These are phyloP conservation scores for Yamadazyma dushanensis DNA, from an alignment of 1,139 yeast species.

Conservation along the genomic window DNA sequence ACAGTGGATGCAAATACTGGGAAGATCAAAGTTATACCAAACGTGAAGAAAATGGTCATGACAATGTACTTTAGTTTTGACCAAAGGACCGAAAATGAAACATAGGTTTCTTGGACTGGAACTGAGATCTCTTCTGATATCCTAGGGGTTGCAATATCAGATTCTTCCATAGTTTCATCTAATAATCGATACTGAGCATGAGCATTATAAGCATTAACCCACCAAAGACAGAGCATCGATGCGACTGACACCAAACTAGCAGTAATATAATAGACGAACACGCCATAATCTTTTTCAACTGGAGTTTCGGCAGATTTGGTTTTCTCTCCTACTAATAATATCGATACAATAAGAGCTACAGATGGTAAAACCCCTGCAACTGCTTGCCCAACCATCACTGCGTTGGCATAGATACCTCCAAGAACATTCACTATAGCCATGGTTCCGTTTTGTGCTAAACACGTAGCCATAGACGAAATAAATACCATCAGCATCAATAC, in stretches of 20 bases:
- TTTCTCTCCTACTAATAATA: constrained; percentile 44
- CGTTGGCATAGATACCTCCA: constrained; percentile 80
- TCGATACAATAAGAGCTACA: constrained; percentile 63
- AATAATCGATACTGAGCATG: constrained; percentile 23
- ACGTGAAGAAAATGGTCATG: constrained; percentile 69
- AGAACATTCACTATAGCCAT: constrained; percentile 83
- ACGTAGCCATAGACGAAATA: constrained; percentile 63
- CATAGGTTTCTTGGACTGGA: constrained; percentile 21
- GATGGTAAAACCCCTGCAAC: constrained; percentile 92
- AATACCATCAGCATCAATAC: constrained; percentile 59
- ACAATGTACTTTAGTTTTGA: constrained; percentile 62
- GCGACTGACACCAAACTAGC: constrained; percentile 61
- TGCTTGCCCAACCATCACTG: constrained; percentile 93
- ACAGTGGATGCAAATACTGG: constrained; percentile 87
- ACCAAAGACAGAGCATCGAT: constrained; percentile 43
- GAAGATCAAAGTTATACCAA: constrained; percentile 75
- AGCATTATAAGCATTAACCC: constrained; percentile 26
- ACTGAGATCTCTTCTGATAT: constrained; percentile 6
- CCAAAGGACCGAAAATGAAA: constrained; percentile 55
- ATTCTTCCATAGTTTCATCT: constrained; percentile 15
- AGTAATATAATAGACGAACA: constrained; percentile 67
- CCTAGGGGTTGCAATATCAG: neutral
- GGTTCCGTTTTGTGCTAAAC: constrained; percentile 83
- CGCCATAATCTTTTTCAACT: constrained; percentile 45
- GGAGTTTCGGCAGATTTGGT: constrained; percentile 18